These are phyloP conservation scores for Chamaecrista fasciculata DNA, from an alignment of 306 rosid species.

Conservation along the genomic window DNA sequence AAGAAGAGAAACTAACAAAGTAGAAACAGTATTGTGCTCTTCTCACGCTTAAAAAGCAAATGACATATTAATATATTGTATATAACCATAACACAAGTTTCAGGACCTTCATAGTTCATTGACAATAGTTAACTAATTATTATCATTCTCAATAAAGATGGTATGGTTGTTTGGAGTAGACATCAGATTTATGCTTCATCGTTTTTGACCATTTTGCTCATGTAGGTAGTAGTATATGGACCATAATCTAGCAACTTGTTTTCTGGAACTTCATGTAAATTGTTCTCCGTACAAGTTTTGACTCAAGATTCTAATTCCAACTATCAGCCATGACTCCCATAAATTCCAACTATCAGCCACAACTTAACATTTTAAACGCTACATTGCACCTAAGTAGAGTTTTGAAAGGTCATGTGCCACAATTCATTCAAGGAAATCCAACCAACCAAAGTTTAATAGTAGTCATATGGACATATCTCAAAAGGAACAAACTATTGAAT, in stretches of 20 bases:
- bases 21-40: background rate
- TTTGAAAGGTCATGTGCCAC: background rate
- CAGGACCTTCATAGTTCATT: constrained; percentile 8
- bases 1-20: constrained; percentile 4
- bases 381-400: background rate
- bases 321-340: background rate
- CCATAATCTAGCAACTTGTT: background rate
- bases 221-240: background rate
- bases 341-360: background rate
- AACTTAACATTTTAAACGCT: background rate
- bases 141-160: constrained; percentile 8
- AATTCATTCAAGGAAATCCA: background rate
- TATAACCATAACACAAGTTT: background rate
- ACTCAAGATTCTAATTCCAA: constrained; percentile 9
- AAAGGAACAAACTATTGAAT: background rate
- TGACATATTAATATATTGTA: background rate
- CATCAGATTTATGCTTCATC: background rate
- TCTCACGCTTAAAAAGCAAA: background rate
- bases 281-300: background rate
- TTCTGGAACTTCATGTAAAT: background rate
- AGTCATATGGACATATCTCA: background rate
- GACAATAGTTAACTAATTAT: background rate
- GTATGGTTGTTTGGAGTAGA: background rate
- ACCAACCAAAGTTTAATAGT: background rate
- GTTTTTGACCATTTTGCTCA: background rate